phyloP scores from a whole-genome alignment of 345 rosid species.

The Salix exigua region DNA sequence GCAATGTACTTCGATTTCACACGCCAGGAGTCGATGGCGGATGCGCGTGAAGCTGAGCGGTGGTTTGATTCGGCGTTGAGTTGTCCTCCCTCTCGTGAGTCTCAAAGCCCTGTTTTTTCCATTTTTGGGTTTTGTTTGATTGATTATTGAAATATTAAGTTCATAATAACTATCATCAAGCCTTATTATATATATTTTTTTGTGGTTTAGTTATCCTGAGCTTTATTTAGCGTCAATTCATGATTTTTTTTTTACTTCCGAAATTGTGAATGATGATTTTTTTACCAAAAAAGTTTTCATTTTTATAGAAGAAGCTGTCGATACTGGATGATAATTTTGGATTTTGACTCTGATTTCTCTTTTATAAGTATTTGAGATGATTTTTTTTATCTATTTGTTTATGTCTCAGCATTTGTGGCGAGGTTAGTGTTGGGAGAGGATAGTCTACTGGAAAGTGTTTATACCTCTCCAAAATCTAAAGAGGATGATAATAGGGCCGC shows the following conservation, averaged over 20 bases:
- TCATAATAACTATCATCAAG: background rate
- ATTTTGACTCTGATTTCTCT: background rate
- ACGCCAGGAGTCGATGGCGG: slow-evolving; percentile 50
- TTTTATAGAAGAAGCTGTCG: too few species aligned
- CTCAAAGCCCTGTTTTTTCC: background rate
- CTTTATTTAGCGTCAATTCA: background rate
- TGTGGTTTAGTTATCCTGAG: background rate
- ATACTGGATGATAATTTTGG: too few species aligned
- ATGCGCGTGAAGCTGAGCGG: slow-evolving; percentile 59
- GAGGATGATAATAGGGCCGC: slow-evolving; percentile 18
- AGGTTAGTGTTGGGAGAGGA: slow-evolving; percentile 49
- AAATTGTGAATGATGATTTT: background rate
- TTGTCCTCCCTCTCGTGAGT: slow-evolving; percentile 92
- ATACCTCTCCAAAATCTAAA: slow-evolving; percentile 35
- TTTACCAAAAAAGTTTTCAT: too few species aligned
- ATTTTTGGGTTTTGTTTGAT: background rate
- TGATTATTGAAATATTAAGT: background rate
- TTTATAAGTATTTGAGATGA: background rate
- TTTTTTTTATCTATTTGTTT: background rate
- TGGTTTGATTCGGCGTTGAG: slow-evolving; percentile 79
- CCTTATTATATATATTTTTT: background rate
- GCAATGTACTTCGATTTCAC: slow-evolving; percentile 71
- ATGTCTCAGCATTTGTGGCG: slow-evolving; percentile 51
- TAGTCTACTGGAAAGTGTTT: slow-evolving; percentile 27
- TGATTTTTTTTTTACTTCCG: background rate